Conservation (phyloP, 192 early-diverging fungal species). For the Backusella morwellensis region DNA sequence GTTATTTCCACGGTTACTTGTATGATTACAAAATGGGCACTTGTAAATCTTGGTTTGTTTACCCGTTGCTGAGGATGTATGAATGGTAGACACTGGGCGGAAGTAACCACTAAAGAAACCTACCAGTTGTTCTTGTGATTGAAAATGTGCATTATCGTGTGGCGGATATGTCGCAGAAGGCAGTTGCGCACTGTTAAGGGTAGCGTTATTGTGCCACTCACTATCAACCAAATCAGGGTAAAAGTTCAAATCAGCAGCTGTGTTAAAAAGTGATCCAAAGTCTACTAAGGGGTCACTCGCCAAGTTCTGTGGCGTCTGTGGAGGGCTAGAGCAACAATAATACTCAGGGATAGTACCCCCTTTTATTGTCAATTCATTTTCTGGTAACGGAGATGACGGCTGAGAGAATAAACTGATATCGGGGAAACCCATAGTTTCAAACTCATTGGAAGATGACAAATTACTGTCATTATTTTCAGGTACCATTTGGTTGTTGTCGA, state of each 20-base stretch:
- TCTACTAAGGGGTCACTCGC: not conserved
- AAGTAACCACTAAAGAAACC: not conserved
- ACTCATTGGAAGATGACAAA: not conserved
- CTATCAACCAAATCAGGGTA: not conserved
- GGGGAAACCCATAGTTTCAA: not conserved
- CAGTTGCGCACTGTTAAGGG: not conserved
- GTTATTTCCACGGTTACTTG: slow-evolving; percentile 67
- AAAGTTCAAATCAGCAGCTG: not conserved
- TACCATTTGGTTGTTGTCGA: not conserved
- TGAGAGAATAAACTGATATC: not conserved
- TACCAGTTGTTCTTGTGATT: not conserved
- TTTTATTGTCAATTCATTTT: not conserved
- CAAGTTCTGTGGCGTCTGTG: not conserved
- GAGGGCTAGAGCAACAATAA: not conserved
- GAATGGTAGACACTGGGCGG: not conserved
- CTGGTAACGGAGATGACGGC: not conserved
- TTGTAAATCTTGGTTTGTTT: slow-evolving; percentile 28
- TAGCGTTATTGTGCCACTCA: not conserved
- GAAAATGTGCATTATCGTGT: not conserved
- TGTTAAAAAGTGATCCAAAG: not conserved
- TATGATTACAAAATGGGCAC: slow-evolving; percentile 50
- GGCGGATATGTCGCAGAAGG: not conserved
- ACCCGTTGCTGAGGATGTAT: not conserved
- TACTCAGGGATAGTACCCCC: not conserved
- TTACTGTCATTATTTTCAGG: not conserved